These are phyloP conservation scores for Lepidium campestre DNA, from an alignment of 441 rosid genomes.

Conservation along the genomic window DNA sequence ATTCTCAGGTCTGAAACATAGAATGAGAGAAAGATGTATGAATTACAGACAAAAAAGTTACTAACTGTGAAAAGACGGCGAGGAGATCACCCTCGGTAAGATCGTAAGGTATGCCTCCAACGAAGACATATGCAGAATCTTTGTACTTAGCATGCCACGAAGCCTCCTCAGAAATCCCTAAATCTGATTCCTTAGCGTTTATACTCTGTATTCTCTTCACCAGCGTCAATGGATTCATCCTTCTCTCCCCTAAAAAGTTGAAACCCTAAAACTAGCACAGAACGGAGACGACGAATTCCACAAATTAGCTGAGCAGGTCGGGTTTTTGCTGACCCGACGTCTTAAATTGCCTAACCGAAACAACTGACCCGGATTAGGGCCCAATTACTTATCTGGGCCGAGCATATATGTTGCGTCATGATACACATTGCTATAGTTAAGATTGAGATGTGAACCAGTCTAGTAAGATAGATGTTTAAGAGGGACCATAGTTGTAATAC, in stretches of 20 bases:
- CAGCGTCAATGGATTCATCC: slow-evolving; percentile 77
- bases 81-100: slow-evolving; percentile 97
- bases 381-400: not conserved
- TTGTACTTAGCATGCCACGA: slow-evolving; percentile 96
- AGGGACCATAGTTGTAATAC: no score
- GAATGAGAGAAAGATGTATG: no score
- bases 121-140: slow-evolving; percentile 71
- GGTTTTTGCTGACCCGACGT: not conserved
- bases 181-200: slow-evolving; percentile 64
- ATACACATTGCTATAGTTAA: no score
- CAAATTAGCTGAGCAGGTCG: slow-evolving; percentile 1
- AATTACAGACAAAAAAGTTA: no score
- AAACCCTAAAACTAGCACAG: not conserved
- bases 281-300: no score
- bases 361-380: not conserved
- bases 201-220: slow-evolving; percentile 74
- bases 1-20: no score
- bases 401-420: not conserved
- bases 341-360: not conserved
- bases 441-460: no score
- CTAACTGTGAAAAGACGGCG: slow-evolving; percentile 85
- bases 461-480: no score
- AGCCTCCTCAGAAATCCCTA: slow-evolving; percentile 81
- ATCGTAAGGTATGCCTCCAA: slow-evolving; percentile 81
- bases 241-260: not conserved